Conservation (phyloP, 192 early-diverging fungal genomes). For the Phycomyces blakesleeanus region DNA sequence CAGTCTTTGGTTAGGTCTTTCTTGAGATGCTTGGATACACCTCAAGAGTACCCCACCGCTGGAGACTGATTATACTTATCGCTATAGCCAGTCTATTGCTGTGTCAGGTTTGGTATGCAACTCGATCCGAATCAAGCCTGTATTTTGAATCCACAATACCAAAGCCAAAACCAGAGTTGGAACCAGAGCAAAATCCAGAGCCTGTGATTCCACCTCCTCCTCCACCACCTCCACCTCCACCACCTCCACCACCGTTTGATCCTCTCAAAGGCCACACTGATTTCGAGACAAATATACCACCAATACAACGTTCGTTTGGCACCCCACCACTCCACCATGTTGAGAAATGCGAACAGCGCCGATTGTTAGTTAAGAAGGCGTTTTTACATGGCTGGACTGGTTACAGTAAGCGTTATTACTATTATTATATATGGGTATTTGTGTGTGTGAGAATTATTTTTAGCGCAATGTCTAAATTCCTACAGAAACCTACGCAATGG, state of each 20-base stretch:
- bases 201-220: not conserved
- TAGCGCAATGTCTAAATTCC: not conserved
- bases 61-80: slow-evolving; percentile 1
- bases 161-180: not conserved
- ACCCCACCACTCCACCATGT: slow-evolving; percentile 9
- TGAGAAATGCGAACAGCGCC: slow-evolving; percentile 24
- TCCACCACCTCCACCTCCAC: not conserved
- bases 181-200: not conserved
- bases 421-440: too few species aligned
- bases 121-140: not conserved
- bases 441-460: not conserved
- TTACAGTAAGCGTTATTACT: slow-evolving; percentile 61
- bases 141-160: not conserved
- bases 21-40: not conserved
- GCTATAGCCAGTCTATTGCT: not conserved
- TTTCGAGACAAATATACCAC: slow-evolving; percentile 9
- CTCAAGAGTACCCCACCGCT: not conserved
- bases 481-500: slow-evolving; percentile 61
- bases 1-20: too few species aligned
- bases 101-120: not conserved
- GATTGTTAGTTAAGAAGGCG: slow-evolving; percentile 50
- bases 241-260: not conserved
- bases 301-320: slow-evolving; percentile 20
- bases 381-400: slow-evolving; percentile 72
- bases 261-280: not conserved